These are phyloP conservation scores for Cladophialophora immunda DNA, from an alignment of 2,329 filamentous ascomycete species.

Conservation along the genomic window DNA sequence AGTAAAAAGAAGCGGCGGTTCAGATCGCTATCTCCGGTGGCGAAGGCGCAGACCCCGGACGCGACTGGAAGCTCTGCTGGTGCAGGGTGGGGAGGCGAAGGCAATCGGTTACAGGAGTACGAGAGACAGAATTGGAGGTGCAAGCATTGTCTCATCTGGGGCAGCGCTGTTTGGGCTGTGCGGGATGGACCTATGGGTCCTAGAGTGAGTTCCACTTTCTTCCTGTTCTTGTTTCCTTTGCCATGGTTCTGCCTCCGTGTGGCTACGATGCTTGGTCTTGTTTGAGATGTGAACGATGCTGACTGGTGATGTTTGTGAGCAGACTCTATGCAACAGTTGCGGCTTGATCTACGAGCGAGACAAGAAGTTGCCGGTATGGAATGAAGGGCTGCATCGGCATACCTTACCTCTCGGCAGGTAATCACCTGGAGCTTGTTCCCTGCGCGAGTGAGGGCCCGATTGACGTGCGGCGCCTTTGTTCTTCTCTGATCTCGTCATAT, in stretches of 20 bases:
- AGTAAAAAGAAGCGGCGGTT: slow-evolving; percentile 96
- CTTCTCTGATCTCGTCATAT: not conserved
- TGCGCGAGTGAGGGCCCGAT: too few species aligned
- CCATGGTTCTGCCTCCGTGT: slow-evolving; percentile 19
- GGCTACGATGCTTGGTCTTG: not conserved
- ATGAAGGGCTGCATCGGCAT: slow-evolving; percentile 71
- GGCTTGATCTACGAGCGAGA: slow-evolving; percentile 89
- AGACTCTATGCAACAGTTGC: slow-evolving; percentile 94
- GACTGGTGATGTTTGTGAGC: slow-evolving; percentile 30
- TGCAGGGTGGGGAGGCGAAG: slow-evolving; percentile 74
- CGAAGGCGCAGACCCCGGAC: slow-evolving; percentile 77
- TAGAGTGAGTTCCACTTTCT: slow-evolving; percentile 68
- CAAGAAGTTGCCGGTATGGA: slow-evolving; percentile 81
- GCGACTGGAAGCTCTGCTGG: slow-evolving; percentile 60
- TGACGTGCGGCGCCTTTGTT: not conserved
- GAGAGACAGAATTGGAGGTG: slow-evolving; percentile 89
- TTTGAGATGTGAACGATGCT: not conserved
- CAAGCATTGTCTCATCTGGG: slow-evolving; percentile 85
- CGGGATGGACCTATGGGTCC: slow-evolving; percentile 86
- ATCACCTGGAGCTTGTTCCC: not conserved
- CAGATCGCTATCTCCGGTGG: slow-evolving; percentile 83
- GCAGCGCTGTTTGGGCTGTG: slow-evolving; percentile 91
- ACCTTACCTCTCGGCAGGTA: slow-evolving; percentile 51
- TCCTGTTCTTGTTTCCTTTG: slow-evolving; percentile 6
- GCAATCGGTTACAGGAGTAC: slow-evolving; percentile 68